A percentile compares a stretch with the other conserved stretches of the same genome.
Evolutionary conservation across 2,329 filamentous ascomycete species (phyloP).

Genomic region (Endothia cerciana): DNA sequence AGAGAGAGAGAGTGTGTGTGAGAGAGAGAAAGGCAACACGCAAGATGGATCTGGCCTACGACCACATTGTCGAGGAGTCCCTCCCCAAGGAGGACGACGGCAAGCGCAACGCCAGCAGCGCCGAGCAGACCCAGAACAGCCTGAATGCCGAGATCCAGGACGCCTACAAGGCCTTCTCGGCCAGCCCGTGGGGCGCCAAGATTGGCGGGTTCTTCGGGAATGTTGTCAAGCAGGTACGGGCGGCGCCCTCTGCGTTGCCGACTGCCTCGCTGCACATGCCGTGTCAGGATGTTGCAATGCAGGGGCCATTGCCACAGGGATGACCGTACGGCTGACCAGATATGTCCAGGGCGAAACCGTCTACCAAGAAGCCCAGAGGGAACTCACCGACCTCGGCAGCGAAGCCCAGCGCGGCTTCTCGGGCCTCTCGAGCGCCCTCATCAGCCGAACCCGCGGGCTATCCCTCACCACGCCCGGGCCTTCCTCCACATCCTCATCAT

Average conservation of each 20-base stretch:
- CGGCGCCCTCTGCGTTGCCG: no score
- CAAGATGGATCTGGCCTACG: conserved; percentile 93
- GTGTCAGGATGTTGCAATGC: not conserved
- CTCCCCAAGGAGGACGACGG: conserved; percentile 63
- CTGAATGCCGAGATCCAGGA: conserved; percentile 91
- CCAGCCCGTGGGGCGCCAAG: conserved; percentile 86
- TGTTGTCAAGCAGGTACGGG: conserved; percentile 87
- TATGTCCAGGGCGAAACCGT: conserved; percentile 70
- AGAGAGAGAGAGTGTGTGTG: no score
- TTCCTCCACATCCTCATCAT: conserved; percentile 31
- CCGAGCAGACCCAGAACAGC: conserved; percentile 52
- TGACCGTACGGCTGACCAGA: not conserved
- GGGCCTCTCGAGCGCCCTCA: conserved; percentile 68
- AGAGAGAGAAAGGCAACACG: not conserved
- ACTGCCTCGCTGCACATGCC: no score
- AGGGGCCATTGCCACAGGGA: not conserved
- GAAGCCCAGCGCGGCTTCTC: conserved; percentile 83
- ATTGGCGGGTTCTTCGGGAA: conserved; percentile 88
- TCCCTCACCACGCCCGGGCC: conserved; percentile 56
- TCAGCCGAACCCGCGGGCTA: conserved; percentile 74
- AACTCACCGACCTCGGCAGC: conserved; percentile 76
- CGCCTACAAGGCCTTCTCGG: conserved; percentile 90
- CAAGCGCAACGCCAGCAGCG: conserved; percentile 43
- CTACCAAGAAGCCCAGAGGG: conserved; percentile 85
- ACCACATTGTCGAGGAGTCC: conserved; percentile 88